Conservation (phyloP, 1,284 basidiomycete genomes). For the Ustilago sp. region DNA sequence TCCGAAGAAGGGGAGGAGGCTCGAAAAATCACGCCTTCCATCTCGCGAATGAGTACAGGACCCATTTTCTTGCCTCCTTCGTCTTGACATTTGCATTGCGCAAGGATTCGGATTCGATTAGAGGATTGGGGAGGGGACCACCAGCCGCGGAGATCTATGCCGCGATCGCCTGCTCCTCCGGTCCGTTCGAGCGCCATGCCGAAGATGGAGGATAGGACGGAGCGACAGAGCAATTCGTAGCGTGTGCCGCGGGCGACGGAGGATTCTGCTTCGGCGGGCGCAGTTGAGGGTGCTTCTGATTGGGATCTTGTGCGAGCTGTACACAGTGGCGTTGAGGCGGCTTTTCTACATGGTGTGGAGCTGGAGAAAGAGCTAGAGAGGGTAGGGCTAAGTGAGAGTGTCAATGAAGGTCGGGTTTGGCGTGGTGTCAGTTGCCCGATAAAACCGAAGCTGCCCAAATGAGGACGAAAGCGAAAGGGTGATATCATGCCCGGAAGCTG, state of each 20-base stretch:
- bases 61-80: conserved; percentile 83
- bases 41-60: conserved; percentile 83
- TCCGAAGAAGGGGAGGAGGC: conserved; percentile 15
- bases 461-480: background rate
- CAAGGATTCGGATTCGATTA: conserved; percentile 77
- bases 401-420: background rate
- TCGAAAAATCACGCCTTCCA: conserved; percentile 73
- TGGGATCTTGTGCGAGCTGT: background rate
- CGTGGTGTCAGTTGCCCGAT: background rate
- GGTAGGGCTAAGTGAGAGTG: background rate
- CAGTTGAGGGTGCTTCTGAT: background rate
- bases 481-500: background rate
- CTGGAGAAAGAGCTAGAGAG: background rate
- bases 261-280: conserved; percentile 22
- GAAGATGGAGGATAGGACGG: conserved; percentile 76
- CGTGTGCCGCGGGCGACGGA: conserved; percentile 76
- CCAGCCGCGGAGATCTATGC: conserved; percentile 89
- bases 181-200: conserved; percentile 81
- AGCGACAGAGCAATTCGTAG: conserved; percentile 80
- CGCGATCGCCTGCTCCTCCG: conserved; percentile 85
- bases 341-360: background rate
- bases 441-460: background rate
- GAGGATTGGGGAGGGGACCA: conserved; percentile 82
- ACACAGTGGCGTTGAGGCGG: background rate
- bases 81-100: conserved; percentile 79